Evolutionary conservation across 108 stramenopile genomes (phyloP).

Genomic region (Heterococcus sp.): DNA sequence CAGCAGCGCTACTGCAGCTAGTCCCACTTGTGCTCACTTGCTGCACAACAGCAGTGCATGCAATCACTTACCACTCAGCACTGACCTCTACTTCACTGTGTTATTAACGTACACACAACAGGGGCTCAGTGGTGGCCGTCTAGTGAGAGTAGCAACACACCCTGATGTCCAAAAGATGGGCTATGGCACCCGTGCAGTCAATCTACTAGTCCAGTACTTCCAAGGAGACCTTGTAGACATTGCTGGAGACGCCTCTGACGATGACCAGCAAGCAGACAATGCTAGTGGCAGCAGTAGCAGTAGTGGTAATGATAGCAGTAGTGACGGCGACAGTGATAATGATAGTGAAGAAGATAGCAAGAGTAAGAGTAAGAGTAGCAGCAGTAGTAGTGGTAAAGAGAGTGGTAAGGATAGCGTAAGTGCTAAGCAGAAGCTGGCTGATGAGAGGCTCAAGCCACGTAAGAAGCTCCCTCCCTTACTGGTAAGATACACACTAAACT

Average conservation of each 20-base stretch:
- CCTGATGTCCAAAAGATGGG: conserved; percentile 94
- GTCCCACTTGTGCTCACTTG: background rate
- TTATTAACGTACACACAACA: background rate
- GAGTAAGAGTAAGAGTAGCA: background rate
- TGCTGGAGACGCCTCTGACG: no score
- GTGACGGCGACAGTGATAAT: background rate
- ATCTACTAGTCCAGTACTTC: conserved; percentile 83
- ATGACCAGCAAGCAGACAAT: no score
- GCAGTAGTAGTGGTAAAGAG: no score
- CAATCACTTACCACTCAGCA: no score
- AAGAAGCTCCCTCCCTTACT: conserved; percentile 94
- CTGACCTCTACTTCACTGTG: no score
- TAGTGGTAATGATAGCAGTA: background rate
- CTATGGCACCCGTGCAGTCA: conserved; percentile 87
- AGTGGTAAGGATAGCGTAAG: background rate
- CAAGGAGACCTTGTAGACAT: conserved; percentile 85
- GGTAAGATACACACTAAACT: background rate
- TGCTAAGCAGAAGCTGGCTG: background rate
- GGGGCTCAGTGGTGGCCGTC: conserved; percentile 76
- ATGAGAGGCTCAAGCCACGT: conserved; percentile 79
- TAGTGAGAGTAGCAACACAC: conserved; percentile 96
- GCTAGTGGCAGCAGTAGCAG: no score
- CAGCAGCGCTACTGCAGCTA: background rate
- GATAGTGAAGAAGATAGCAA: conserved; percentile 2
- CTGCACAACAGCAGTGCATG: no score